phyloP scores from a whole-genome alignment of 2,329 filamentous ascomycete genomes.

The Drechslerella dactyloides region DNA sequence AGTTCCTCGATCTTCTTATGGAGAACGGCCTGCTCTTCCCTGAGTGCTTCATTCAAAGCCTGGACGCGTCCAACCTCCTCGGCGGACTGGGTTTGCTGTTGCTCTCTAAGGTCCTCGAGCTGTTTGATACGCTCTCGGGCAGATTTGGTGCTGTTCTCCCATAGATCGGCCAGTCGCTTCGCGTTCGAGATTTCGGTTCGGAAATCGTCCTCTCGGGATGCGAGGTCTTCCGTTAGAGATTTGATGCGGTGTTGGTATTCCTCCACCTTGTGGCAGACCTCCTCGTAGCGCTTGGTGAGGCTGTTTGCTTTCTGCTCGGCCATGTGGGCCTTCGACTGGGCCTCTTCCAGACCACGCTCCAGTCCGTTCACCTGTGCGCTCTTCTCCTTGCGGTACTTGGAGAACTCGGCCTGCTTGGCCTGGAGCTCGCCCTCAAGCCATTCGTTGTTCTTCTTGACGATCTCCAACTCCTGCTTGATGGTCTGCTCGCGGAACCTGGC shows the following conservation, averaged over 20 bases:
- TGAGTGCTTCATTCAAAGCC: constrained; percentile 65
- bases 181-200: constrained; percentile 83
- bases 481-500: constrained; percentile 90
- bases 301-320: constrained; percentile 61
- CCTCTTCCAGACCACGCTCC: constrained; percentile 86
- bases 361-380: constrained; percentile 85
- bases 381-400: constrained; percentile 94
- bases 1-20: constrained; percentile 70
- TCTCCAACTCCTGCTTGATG: constrained; percentile 85
- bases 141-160: constrained; percentile 75
- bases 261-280: constrained; percentile 84
- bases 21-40: constrained; percentile 67
- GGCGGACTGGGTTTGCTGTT: constrained; percentile 66
- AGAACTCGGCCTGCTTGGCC: constrained; percentile 82
- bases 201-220: constrained; percentile 83
- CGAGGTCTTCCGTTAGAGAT: constrained; percentile 80
- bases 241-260: constrained; percentile 82
- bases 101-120: constrained; percentile 59
- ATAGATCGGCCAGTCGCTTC: constrained; percentile 79
- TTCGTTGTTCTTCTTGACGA: constrained; percentile 86
- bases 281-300: constrained; percentile 78
- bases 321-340: constrained; percentile 70
- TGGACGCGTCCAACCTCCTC: constrained; percentile 65
- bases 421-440: constrained; percentile 93
- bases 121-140: constrained; percentile 67